Conservation (phyloP, 2,329 filamentous ascomycete species). For the Drechslera avenae region DNA sequence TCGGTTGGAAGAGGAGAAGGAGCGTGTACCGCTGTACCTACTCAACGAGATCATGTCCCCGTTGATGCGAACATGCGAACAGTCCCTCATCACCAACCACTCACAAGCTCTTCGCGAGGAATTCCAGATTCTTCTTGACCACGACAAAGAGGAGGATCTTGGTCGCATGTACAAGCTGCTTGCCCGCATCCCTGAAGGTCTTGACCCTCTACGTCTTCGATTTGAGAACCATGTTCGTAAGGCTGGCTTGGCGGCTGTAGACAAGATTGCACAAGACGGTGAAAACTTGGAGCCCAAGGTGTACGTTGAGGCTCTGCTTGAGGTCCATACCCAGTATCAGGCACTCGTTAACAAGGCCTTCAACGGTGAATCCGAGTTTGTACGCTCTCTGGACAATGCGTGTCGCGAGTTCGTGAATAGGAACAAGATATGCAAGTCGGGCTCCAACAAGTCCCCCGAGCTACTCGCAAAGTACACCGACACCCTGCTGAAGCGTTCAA, state of each 20-base stretch:
- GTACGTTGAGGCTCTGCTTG: constrained; percentile 92
- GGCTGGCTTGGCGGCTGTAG: constrained; percentile 83
- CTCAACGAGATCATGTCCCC: constrained; percentile 85
- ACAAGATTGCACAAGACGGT: constrained; percentile 86
- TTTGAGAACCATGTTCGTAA: constrained; percentile 95
- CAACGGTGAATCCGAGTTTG: constrained; percentile 94
- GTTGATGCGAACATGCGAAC: constrained; percentile 85
- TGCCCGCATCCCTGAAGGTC: constrained; percentile 83
- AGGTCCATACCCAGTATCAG: constrained; percentile 93
- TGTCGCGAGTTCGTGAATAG: constrained; percentile 98
- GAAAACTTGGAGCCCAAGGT: constrained; percentile 94
- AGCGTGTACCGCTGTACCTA: constrained; percentile 88
- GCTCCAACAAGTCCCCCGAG: constrained; percentile 92
- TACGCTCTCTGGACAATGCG: constrained; percentile 92
- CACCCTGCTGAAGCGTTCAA: constrained; percentile 82
- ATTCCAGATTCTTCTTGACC: constrained; percentile 91
- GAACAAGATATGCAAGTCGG: constrained; percentile 92
- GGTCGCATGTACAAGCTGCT: constrained; percentile 94
- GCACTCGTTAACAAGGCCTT: constrained; percentile 91
- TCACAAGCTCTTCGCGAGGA: constrained; percentile 86
- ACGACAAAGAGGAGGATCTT: constrained; percentile 94
- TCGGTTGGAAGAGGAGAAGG: constrained; percentile 89
- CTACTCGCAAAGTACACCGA: constrained; percentile 95
- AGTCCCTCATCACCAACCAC: constrained; percentile 87
- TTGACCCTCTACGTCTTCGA: constrained; percentile 82